Evolutionary conservation across 108 stramenopile genomes (phyloP).

Genomic region (Asterionellopsis glacialis): DNA sequence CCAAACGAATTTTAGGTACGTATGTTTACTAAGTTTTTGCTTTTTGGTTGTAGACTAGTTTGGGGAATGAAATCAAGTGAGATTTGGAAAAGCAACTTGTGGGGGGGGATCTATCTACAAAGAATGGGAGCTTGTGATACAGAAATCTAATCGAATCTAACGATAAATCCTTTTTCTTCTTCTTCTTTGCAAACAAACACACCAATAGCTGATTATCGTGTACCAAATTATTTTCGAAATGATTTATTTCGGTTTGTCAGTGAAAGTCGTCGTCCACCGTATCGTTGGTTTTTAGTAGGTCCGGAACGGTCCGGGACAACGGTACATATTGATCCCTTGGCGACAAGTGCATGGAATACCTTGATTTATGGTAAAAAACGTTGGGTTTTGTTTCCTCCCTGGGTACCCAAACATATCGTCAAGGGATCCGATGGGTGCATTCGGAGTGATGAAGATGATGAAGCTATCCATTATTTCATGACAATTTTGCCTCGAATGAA

Average conservation of each 20-base stretch:
- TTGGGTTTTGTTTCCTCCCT: conserved; percentile 98
- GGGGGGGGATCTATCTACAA: too few relatives aligned
- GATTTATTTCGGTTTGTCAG: conserved; percentile 92
- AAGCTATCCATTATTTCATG: conserved; percentile 96
- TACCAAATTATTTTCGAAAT: conserved; percentile 90
- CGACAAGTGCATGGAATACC: conserved; percentile 98
- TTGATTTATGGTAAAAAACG: conserved; percentile 89
- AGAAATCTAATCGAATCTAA: too few relatives aligned
- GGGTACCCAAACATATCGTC: conserved; percentile 74
- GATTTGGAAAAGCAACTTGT: too few relatives aligned
- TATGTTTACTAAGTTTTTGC: too few relatives aligned
- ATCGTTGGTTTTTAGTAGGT: conserved; percentile 95
- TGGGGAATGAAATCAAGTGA: too few relatives aligned
- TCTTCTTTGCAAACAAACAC: too few relatives aligned
- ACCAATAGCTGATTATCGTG: conserved; percentile 34
- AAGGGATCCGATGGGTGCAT: conserved; percentile 78
- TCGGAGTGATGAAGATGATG: conserved; percentile 90
- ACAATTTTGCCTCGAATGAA: conserved; percentile 90
- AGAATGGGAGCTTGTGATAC: too few relatives aligned
- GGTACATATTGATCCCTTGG: conserved; percentile 96
- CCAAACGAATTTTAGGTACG: conserved; percentile 55
- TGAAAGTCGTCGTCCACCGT: conserved; percentile 91
- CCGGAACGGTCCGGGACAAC: conserved; percentile 89
- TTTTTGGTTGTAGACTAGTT: too few relatives aligned
- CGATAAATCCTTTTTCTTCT: too few relatives aligned